Evolutionary conservation across 352 stramenopile species (phyloP).

Genomic region (Globisporangium polare): DNA sequence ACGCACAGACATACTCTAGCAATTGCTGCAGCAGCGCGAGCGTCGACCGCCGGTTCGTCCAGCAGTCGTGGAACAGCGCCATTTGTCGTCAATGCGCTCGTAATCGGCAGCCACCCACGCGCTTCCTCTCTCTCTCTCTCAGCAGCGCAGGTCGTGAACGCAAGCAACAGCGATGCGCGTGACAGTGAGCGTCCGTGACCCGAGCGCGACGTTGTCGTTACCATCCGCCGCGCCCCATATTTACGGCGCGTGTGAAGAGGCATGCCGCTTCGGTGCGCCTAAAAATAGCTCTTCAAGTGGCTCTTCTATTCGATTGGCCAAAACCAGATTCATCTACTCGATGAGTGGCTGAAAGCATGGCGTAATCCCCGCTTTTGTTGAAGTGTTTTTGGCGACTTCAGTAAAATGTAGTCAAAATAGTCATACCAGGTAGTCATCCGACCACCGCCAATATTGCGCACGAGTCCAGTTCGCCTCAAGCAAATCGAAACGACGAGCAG

Average conservation of each 20-base stretch:
- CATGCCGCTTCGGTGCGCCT: not conserved
- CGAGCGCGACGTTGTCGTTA: not conserved
- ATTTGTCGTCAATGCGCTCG: slow-evolving; percentile 16
- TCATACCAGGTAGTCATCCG: not conserved
- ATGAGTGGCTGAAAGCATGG: not conserved
- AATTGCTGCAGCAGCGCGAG: slow-evolving; percentile 46
- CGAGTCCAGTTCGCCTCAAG: slow-evolving; percentile 3
- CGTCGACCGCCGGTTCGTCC: slow-evolving; percentile 37
- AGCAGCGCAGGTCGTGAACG: not conserved
- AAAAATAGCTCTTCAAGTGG: not conserved
- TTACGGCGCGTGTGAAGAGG: not conserved
- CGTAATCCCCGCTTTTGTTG: not conserved
- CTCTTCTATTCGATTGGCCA: not conserved
- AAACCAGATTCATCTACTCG: not conserved
- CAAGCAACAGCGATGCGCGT: not conserved
- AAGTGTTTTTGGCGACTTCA: not conserved
- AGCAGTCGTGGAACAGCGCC: slow-evolving; percentile 69
- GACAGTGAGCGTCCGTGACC: not conserved
- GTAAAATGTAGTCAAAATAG: not conserved
- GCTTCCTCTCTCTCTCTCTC: not conserved
- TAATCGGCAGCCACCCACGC: not conserved
- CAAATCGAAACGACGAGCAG: slow-evolving; percentile 1
- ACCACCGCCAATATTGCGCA: not conserved
- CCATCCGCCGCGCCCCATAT: not conserved
- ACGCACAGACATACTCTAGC: slow-evolving; percentile 29